phyloP scores from a whole-genome alignment of 1,139 yeast genomes.

The Eremothecium cymbalariae region DNA sequence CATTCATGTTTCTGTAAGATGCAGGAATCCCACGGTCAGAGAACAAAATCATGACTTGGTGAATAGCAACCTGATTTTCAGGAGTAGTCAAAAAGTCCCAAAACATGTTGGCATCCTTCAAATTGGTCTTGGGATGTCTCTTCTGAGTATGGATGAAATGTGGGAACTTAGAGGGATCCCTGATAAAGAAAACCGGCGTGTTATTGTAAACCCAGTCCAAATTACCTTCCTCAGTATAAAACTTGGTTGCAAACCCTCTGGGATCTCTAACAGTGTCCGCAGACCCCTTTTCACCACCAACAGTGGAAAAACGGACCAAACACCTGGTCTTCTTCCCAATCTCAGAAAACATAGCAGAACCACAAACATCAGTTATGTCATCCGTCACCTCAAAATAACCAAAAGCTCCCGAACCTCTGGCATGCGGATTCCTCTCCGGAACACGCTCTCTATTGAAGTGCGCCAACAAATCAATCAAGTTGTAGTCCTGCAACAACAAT shows the following conservation, averaged over 20 bases:
- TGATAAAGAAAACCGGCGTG: slow-evolving; percentile 50
- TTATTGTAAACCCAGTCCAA: slow-evolving; percentile 57
- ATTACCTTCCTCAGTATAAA: slow-evolving; percentile 53
- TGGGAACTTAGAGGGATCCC: slow-evolving; percentile 54
- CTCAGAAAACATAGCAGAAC: slow-evolving; percentile 41
- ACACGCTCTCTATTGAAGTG: slow-evolving; percentile 56
- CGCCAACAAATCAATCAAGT: slow-evolving; percentile 47
- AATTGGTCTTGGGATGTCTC: slow-evolving; percentile 72
- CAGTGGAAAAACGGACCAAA: slow-evolving; percentile 49
- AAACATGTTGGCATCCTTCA: slow-evolving; percentile 67
- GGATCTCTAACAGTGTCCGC: slow-evolving; percentile 55
- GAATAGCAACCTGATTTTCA: slow-evolving; percentile 55
- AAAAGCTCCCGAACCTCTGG: slow-evolving; percentile 58
- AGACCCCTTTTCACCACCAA: slow-evolving; percentile 52
- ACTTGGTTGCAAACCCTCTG: slow-evolving; percentile 49
- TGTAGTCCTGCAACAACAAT: slow-evolving; percentile 47
- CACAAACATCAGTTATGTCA: slow-evolving; percentile 45
- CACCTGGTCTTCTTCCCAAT: slow-evolving; percentile 44
- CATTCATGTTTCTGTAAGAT: slow-evolving; percentile 57
- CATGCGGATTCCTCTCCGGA: slow-evolving; percentile 59
- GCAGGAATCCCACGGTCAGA: slow-evolving; percentile 67
- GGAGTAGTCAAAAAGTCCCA: slow-evolving; percentile 57
- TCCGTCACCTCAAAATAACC: slow-evolving; percentile 55
- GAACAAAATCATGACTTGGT: slow-evolving; percentile 55
- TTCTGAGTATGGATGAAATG: slow-evolving; percentile 57